Evolutionary conservation across 805 yeast species (phyloP).

Genomic region (Kuraishia molischiana): DNA sequence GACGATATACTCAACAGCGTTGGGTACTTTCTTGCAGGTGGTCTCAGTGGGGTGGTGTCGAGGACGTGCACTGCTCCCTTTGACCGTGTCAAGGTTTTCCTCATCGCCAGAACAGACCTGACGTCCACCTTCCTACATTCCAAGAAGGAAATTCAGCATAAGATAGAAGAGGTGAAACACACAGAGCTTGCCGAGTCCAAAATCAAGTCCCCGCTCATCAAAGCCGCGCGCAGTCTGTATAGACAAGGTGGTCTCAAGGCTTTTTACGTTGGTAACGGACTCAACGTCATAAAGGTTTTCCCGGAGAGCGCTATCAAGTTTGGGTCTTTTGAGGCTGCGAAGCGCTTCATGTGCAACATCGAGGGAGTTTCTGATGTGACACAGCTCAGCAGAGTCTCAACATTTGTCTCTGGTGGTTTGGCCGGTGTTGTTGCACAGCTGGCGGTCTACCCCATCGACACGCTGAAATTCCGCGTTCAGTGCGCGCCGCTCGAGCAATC

Average conservation of each 20-base stretch:
- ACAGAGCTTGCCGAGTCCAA: conserved; percentile 32
- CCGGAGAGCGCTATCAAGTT: conserved; percentile 98
- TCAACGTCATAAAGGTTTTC: conserved; percentile 86
- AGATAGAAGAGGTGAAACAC: conserved; percentile 27
- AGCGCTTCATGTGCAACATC: conserved; percentile 56
- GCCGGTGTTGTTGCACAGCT: conserved; percentile 94
- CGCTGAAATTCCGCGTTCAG: conserved; percentile 86
- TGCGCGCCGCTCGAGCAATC: conserved; percentile 80
- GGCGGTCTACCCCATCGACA: conserved; percentile 91
- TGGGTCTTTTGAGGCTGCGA: conserved; percentile 88
- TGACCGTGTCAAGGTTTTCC: conserved; percentile 86
- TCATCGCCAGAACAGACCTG: conserved; percentile 84
- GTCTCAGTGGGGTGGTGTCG: conserved; percentile 89
- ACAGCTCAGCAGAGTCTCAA: conserved; percentile 63
- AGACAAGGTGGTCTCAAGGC: conserved; percentile 81
- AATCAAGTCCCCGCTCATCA: conserved; percentile 63
- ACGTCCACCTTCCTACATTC: conserved; percentile 60
- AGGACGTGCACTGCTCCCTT: conserved; percentile 97
- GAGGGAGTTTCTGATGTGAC: conserved; percentile 71
- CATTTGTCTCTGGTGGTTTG: conserved; percentile 89
- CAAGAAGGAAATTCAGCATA: conserved; percentile 26
- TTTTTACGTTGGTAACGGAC: conserved; percentile 92
- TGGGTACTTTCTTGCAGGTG: conserved; percentile 92
- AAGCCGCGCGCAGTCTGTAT: conserved; percentile 76
- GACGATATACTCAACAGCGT: conserved; percentile 74